Evolutionary conservation across 306 rosid genomes (phyloP).

Genomic region (Spatholobus suberectus): DNA sequence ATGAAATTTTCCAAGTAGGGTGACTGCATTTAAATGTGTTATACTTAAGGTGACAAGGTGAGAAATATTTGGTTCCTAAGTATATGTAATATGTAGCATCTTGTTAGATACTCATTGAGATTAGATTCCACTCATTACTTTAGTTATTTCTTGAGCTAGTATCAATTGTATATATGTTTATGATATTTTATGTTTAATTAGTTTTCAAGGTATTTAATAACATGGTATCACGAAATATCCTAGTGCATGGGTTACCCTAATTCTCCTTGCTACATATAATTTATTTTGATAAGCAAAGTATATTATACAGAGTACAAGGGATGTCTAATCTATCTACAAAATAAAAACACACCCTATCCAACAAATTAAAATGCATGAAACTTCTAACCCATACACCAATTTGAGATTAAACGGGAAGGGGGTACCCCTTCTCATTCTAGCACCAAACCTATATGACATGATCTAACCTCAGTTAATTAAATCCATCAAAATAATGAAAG

Average conservation of each 20-base stretch:
- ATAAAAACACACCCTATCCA: neutral
- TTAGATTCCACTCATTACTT: conserved; percentile 44
- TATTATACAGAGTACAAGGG: neutral
- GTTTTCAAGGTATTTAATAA: conserved; percentile 5
- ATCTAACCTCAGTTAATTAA: neutral
- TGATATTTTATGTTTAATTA: neutral
- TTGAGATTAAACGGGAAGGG: neutral
- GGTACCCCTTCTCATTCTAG: neutral
- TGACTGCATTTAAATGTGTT: neutral
- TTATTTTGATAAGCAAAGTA: neutral
- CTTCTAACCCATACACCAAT: neutral
- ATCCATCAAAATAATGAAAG: neutral
- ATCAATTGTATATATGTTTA: conserved; percentile 22
- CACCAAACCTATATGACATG: neutral
- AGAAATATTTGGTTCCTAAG: conserved; percentile 23
- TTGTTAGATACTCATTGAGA: conserved; percentile 38
- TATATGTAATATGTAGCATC: conserved; percentile 7
- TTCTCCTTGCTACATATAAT: neutral
- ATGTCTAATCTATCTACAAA: neutral
- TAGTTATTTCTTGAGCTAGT: conserved; percentile 36
- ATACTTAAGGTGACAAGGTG: neutral
- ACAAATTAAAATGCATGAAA: too few relatives aligned
- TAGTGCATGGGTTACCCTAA: neutral
- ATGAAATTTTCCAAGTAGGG: conserved; percentile 72
- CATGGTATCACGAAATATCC: neutral